Percentiles rank a stretch among this genome's conserved stretches.
These are phyloP conservation scores for Agaricus blazei DNA, from an alignment of 768 basidiomycete genomes.

Conservation along the genomic window DNA sequence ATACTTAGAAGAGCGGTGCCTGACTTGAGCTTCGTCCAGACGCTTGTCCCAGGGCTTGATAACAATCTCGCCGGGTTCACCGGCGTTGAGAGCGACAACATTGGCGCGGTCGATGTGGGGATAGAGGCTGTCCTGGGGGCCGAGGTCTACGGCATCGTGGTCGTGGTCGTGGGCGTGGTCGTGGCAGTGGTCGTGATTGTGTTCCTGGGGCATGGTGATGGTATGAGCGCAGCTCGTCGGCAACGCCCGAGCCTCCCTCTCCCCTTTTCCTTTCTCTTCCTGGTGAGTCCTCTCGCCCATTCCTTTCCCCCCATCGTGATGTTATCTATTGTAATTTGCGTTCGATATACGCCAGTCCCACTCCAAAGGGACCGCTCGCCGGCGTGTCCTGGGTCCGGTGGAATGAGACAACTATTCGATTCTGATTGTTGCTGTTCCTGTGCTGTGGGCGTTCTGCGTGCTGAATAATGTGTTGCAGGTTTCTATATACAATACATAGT, in stretches of 20 bases:
- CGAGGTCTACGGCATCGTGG: constrained; percentile 39
- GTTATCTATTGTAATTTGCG: constrained; percentile 79
- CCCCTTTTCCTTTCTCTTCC: no score
- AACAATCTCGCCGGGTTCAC: constrained; percentile 43
- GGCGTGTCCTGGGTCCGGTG: constrained; percentile 60
- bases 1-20: constrained; percentile 10
- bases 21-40: constrained; percentile 63
- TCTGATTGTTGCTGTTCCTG: constrained; percentile 35
- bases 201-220: constrained; percentile 6
- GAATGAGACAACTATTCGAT: constrained; percentile 62
- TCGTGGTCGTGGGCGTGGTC: constrained; percentile 53
- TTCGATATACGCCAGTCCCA: constrained; percentile 61
- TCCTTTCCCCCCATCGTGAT: constrained; percentile 31
- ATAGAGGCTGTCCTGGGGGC: constrained; percentile 70
- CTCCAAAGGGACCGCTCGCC: constrained; percentile 76
- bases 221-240: no score
- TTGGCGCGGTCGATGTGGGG: constrained; percentile 72
- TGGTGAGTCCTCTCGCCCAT: neutral
- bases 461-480: neutral
- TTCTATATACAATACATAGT: neutral
- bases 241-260: no score
- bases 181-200: constrained; percentile 22
- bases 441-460: neutral
- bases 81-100: constrained; percentile 74
- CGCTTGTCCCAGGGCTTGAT: constrained; percentile 89